Evolutionary conservation across 2,329 filamentous ascomycete genomes (phyloP).

Genomic region (Botrytis squamosa): DNA sequence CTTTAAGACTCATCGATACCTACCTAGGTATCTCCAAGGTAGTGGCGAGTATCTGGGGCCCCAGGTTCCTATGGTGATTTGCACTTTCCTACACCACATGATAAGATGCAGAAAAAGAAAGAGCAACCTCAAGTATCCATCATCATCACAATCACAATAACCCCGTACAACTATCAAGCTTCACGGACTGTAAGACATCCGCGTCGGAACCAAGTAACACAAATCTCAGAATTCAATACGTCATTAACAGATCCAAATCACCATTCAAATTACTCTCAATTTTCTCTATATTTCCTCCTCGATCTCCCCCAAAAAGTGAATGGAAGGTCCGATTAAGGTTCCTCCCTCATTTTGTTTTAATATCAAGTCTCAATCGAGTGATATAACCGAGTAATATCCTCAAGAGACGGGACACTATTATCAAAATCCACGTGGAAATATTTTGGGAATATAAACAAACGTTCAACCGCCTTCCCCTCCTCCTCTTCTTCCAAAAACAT

Average conservation of each 20-base stretch:
- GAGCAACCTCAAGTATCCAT: not conserved
- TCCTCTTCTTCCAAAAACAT: slow-evolving; percentile 9
- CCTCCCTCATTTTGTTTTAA: not conserved
- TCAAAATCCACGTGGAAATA: slow-evolving; percentile 9
- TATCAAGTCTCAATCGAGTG: not conserved
- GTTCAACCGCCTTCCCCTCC: not conserved
- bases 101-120: slow-evolving; percentile 13
- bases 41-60: not conserved
- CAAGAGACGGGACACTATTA: not conserved
- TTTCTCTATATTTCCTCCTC: not conserved
- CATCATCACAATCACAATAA: not conserved
- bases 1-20: not conserved
- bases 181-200: slow-evolving; percentile 7
- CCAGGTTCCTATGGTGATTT: not conserved
- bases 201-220: not conserved
- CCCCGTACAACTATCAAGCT: not conserved
- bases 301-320: not conserved
- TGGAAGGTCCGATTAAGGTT: slow-evolving; percentile 2
- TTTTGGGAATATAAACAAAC: slow-evolving; percentile 15
- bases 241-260: slow-evolving; percentile 9
- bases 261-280: slow-evolving; percentile 5
- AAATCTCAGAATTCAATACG: slow-evolving; percentile 10
- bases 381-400: not conserved
- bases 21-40: not conserved
- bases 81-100: not conserved